A percentile compares a stretch with the other conserved stretches of the same genome.
Evolutionary conservation across 352 stramenopile genomes (phyloP).

Genomic region (Globisporangium splendens): DNA sequence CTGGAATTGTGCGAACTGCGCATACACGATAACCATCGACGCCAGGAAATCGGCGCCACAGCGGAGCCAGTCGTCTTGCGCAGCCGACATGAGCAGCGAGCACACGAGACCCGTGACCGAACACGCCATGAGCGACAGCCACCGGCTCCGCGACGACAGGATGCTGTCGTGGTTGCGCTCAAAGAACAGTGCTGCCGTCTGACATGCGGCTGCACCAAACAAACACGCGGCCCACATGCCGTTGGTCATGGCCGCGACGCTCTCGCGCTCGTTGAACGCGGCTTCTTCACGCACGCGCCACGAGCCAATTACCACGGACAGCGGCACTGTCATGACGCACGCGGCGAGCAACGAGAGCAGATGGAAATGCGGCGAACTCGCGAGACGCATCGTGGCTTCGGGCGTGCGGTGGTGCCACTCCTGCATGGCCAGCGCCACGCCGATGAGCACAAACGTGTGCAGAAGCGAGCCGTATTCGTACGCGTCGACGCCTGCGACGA

Average conservation of each 20-base stretch:
- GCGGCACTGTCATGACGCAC: slow-evolving; percentile 25
- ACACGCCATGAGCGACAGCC: slow-evolving; percentile 38
- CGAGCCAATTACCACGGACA: slow-evolving; percentile 18
- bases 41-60: slow-evolving; percentile 32
- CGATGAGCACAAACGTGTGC: slow-evolving; percentile 47
- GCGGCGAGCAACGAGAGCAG: slow-evolving; percentile 34
- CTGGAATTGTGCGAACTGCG: slow-evolving; percentile 33
- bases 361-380: slow-evolving; percentile 30
- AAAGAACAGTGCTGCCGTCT: slow-evolving; percentile 18
- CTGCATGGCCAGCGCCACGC: slow-evolving; percentile 34
- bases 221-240: slow-evolving; percentile 8
- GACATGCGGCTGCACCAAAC: slow-evolving; percentile 9
- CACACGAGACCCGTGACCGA: slow-evolving; percentile 33
- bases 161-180: slow-evolving; percentile 21
- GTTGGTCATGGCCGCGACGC: not conserved
- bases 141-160: slow-evolving; percentile 22
- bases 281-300: slow-evolving; percentile 14
- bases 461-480: slow-evolving; percentile 67
- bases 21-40: slow-evolving; percentile 48
- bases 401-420: slow-evolving; percentile 17
- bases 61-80: slow-evolving; percentile 52
- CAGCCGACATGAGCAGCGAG: slow-evolving; percentile 31
- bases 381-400: slow-evolving; percentile 22
- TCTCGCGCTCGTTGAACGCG: slow-evolving; percentile 14
- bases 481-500: slow-evolving; percentile 56